phyloP scores from a whole-genome alignment of 352 stramenopile genomes.

The Peronosclerospora sorghi region DNA sequence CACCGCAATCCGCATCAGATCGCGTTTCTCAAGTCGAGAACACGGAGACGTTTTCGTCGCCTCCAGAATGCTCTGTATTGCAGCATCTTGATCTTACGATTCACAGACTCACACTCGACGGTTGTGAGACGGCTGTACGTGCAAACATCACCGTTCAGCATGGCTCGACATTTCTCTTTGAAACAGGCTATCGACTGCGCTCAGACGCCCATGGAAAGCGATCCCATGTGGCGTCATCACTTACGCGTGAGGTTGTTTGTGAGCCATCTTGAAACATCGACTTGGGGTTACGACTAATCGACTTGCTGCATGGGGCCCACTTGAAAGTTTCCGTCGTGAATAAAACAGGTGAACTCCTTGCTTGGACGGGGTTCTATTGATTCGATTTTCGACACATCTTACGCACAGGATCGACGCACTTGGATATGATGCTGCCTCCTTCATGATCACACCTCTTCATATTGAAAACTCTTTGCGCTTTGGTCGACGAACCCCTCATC shows the following conservation, averaged over 20 bases:
- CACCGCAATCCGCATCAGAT: background rate
- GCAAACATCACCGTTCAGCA: constrained; percentile 25
- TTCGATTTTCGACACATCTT: constrained; percentile 78
- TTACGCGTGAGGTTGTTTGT: constrained; percentile 11
- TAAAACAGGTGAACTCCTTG: constrained; percentile 26
- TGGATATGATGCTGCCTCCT: constrained; percentile 35
- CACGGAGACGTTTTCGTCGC: constrained; percentile 21
- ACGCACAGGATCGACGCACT: constrained; percentile 27
- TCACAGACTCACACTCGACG: constrained; percentile 8
- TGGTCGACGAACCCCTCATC: constrained; percentile 19
- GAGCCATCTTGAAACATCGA: constrained; percentile 18
- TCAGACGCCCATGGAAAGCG: constrained; percentile 8
- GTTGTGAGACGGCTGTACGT: constrained; percentile 5
- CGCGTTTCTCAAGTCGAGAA: constrained; percentile 1
- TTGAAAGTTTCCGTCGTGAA: constrained; percentile 44
- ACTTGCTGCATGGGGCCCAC: constrained; percentile 71
- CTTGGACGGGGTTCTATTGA: constrained; percentile 62
- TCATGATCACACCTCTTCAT: constrained; percentile 43
- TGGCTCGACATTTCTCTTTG: constrained; percentile 19
- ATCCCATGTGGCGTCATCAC: constrained; percentile 5
- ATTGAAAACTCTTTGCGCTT: constrained; percentile 61
- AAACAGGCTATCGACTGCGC: constrained; percentile 15
- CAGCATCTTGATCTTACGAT: constrained; percentile 18
- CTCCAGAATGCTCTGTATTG: constrained; percentile 17
- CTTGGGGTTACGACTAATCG: constrained; percentile 33